phyloP scores from a whole-genome alignment of 495 filamentous ascomycete genomes.

The Penicillium diatomitis region DNA sequence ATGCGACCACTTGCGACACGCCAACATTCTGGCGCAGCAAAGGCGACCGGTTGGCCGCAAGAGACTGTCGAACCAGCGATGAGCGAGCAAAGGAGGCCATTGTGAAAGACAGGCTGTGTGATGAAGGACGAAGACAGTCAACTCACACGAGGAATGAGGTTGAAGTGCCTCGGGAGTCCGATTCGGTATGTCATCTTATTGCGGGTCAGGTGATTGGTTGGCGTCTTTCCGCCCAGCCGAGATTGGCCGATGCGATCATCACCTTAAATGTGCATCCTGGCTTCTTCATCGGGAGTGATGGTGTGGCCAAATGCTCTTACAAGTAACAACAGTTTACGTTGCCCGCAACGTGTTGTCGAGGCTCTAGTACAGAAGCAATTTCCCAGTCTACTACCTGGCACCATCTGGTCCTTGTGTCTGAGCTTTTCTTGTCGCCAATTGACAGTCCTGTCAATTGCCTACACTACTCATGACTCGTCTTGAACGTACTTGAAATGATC shows the following conservation, averaged over 20 bases:
- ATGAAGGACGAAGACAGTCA: slow-evolving; percentile 13
- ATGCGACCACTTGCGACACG: slow-evolving; percentile 48
- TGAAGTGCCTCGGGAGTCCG: slow-evolving; percentile 42
- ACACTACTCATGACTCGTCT: too few relatives aligned
- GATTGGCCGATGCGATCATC: slow-evolving; percentile 28
- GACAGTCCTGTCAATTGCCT: too few relatives aligned
- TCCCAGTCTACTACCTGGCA: too few relatives aligned
- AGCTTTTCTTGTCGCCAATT: too few relatives aligned
- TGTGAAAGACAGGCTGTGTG: slow-evolving; percentile 15
- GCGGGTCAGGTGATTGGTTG: slow-evolving; percentile 33
- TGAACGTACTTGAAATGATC: not conserved
- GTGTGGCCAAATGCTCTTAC: too few relatives aligned
- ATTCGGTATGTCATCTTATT: slow-evolving; percentile 38
- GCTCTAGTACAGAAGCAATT: too few relatives aligned
- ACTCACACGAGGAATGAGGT: slow-evolving; percentile 30
- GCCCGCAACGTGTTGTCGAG: too few relatives aligned
- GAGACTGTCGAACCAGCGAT: slow-evolving; percentile 30
- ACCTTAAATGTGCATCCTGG: slow-evolving; percentile 18
- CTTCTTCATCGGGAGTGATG: not conserved
- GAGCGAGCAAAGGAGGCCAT: slow-evolving; percentile 40
- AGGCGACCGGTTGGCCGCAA: slow-evolving; percentile 30
- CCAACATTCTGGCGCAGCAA: slow-evolving; percentile 32
- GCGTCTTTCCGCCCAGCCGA: slow-evolving; percentile 34
- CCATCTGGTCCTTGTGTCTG: too few relatives aligned
- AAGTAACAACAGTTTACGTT: too few relatives aligned